A percentile compares a stretch with the other conserved stretches of the same genome.
Evolutionary conservation across 2,329 filamentous ascomycete species (phyloP).

Genomic region (Clarireedia monteithiana): DNA sequence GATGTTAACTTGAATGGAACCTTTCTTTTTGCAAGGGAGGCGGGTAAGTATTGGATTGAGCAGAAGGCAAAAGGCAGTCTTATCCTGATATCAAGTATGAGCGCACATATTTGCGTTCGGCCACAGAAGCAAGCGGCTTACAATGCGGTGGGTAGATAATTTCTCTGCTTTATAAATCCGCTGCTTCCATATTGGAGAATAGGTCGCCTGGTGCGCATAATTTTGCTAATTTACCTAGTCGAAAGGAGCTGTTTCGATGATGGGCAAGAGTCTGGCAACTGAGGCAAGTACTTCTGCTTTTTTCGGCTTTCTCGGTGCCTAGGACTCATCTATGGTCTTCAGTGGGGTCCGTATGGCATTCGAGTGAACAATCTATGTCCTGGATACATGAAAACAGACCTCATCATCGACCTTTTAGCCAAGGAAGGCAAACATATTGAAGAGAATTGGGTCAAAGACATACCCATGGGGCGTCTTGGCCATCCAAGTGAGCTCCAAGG

Average conservation of each 20-base stretch:
- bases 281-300: conserved; percentile 24
- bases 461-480: conserved; percentile 32
- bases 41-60: conserved; percentile 31
- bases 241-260: conserved; percentile 53
- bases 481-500: conserved; percentile 33
- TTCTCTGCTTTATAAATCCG: background rate
- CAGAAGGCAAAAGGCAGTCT: conserved; percentile 25
- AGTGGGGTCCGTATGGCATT: conserved; percentile 56
- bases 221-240: conserved; percentile 27
- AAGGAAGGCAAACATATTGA: conserved; percentile 32
- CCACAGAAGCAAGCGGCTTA: conserved; percentile 33
- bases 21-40: conserved; percentile 31
- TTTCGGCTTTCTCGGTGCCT: background rate
- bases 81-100: conserved; percentile 27
- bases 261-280: conserved; percentile 50
- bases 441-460: conserved; percentile 30
- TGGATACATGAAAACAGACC: conserved; percentile 40
- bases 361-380: conserved; percentile 60
- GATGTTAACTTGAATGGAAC: conserved; percentile 32
- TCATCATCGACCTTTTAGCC: conserved; percentile 28
- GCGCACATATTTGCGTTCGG: conserved; percentile 27
- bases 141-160: conserved; percentile 26
- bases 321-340: background rate
- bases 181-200: background rate
- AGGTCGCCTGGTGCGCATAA: background rate